Evolutionary conservation across 306 rosid genomes (phyloP).

Genomic region (Alnus rubra): DNA sequence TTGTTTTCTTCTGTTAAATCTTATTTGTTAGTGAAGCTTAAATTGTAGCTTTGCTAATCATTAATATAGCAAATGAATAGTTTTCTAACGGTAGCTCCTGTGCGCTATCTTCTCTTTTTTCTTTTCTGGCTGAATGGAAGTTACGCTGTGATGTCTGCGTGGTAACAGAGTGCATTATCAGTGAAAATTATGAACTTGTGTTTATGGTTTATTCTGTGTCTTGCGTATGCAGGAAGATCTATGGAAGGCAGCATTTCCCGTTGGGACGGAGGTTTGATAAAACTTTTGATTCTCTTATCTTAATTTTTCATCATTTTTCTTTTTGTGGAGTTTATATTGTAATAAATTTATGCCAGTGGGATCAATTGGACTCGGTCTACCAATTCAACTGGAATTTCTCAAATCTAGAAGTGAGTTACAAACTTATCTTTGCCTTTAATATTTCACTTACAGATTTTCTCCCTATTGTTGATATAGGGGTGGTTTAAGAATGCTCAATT

Average conservation of each 20-base stretch:
- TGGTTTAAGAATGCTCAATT: background rate
- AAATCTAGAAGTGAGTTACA: conserved; percentile 48
- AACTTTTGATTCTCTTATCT: background rate
- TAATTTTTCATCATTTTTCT: background rate
- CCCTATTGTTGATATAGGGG: background rate
- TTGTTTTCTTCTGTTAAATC: background rate
- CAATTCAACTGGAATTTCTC: conserved; percentile 61
- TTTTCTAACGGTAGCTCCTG: background rate
- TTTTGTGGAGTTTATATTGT: background rate
- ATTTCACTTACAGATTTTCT: background rate
- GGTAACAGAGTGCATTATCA: background rate
- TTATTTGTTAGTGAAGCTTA: background rate
- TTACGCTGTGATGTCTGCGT: background rate
- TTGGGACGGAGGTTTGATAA: conserved; percentile 54
- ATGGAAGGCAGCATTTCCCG: conserved; percentile 51
- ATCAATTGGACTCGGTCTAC: conserved; percentile 50
- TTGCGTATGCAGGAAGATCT: conserved; percentile 44
- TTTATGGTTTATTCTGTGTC: conserved; percentile 19
- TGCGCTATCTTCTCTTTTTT: background rate
- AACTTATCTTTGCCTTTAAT: background rate
- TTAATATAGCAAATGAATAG: background rate
- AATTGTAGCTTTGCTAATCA: background rate
- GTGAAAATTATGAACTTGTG: conserved; percentile 2
- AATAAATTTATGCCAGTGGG: conserved; percentile 40
- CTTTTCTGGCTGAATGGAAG: background rate